Evolutionary conservation across 306 rosid genomes (phyloP).

Genomic region (Rosa multiflora): DNA sequence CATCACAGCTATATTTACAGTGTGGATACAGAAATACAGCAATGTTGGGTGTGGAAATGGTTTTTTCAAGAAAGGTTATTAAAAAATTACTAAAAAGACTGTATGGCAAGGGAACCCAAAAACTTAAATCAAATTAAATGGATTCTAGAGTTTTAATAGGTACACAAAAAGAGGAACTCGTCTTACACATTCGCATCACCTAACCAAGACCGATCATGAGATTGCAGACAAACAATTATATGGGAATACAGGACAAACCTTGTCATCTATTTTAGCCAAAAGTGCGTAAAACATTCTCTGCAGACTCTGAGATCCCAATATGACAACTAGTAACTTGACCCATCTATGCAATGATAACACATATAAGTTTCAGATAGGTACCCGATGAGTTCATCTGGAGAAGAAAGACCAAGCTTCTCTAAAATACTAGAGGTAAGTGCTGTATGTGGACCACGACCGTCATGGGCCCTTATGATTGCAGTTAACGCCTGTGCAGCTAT

Average conservation of each 20-base stretch:
- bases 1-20: neutral
- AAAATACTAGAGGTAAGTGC: conserved; percentile 61
- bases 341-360: conserved; percentile 12
- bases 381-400: conserved; percentile 89
- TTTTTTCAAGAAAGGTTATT: neutral
- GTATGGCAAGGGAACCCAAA: neutral
- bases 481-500: conserved; percentile 92
- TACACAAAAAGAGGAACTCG: neutral
- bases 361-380: conserved; percentile 37
- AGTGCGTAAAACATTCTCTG: conserved; percentile 13
- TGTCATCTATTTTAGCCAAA: conserved; percentile 12
- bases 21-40: neutral
- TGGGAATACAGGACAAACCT: conserved; percentile 10
- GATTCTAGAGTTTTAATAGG: neutral
- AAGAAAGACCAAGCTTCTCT: conserved; percentile 60
- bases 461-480: conserved; percentile 73
- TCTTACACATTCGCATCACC: neutral
- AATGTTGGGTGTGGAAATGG: neutral
- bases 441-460: conserved; percentile 85
- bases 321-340: conserved; percentile 20
- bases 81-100: neutral
- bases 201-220: conserved; percentile 6
- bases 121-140: neutral
- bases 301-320: conserved; percentile 21
- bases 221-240: conserved; percentile 4